Evolutionary conservation across 441 rosid genomes (phyloP), one percentile per base, ranked within the genome.

Genomic region (Populus hybrid): DNA sequence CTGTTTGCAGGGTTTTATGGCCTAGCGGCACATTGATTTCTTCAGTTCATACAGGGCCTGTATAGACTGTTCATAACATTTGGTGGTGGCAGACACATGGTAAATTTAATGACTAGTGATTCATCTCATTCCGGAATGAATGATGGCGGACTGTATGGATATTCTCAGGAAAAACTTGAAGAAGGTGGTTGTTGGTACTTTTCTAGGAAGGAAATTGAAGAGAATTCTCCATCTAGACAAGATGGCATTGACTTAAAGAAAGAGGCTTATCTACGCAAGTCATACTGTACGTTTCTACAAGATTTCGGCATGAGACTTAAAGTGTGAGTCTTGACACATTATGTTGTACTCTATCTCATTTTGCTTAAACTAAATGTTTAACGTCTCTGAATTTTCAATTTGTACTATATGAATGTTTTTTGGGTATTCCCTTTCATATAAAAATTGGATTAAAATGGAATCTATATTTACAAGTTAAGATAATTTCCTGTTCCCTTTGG

Each of bases 281-380:
- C 97, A 4, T 94, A 94, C 81, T 94, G 97, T 80, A 92, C 98
- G 10, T 92, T 89, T 86, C 82, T 94, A 83, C 97, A 94, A 83
- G 98, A 94, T 84, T 86, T 94, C 78, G 98, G 98, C 85, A 94
- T 94, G 95, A 81, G 94, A 80, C 88, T 94, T 23, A 91, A 91
- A 92, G 97, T 94, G 98, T 94, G 84, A 83, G 87, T 82, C 68
- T 76, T 53, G 68, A 29, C 8, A 64, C 63, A 28, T 65, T 31
- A 5, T 31, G 35, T 31, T 31, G 35, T 31, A 31, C 35, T 31
- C 35, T 31, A 31, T 31, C 6, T 31, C 35, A 31, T 31, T 31
- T 31, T 31, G 40, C 7, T 36, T 16, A 7, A 20, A 20, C 14
- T 73, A 31, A 68, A 64, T 74, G 33, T 61, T 35, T 40, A 24